Evolutionary conservation across 2,329 filamentous ascomycete genomes (phyloP), one percentile per base, ranked within the genome.

Genomic region (Cladosporium austrohemisphaericum): DNA sequence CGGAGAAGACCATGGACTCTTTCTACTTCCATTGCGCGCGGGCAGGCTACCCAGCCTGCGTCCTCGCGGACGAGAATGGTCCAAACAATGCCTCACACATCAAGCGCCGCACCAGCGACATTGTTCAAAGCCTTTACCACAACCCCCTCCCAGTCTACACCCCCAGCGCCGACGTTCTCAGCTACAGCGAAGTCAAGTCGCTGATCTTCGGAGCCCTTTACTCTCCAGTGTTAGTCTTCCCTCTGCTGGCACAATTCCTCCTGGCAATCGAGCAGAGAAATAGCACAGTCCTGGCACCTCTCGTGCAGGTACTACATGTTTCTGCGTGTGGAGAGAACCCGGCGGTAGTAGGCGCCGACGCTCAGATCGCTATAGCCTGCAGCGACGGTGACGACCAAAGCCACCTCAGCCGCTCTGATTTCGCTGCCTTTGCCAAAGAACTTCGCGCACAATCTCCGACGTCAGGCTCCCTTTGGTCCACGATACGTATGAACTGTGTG

Each of bases 1-100:
- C 70, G 3, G 71, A 76, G 48, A 71, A 70, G 25, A 66, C 62
- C 20, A 63, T 75, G 57, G 55, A 65, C 1, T 58, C 60, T 1
- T 74, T 77, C 58, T 76, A 73, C 59, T 68, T 65, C 3, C 69
- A 68, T 43, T 77, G 75, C 49, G 63, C 70, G 20, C 56, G 63
- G 28, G 65, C 65, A 2, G 74, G 74, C 0, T 67, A 68, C 4
- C 59, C 63, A 1, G 29, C 38, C 5, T 77, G 75, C 52, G 59
- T 65, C 3, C 59, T 74, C 1, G 62, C 69, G 1, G 67, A 65
- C 14, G 48, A 50, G 3, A 52, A 44, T 16, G 51, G 51, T 4
- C 60, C 57, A 6, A 65, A 63, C 16, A 64, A 59, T 8, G 51
- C 63, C 1, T 54, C 56, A 41, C 68, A 67, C 25, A 67, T 76